Conservation (phyloP, 306 rosid genomes). For the Casuarina equisetifolia region DNA sequence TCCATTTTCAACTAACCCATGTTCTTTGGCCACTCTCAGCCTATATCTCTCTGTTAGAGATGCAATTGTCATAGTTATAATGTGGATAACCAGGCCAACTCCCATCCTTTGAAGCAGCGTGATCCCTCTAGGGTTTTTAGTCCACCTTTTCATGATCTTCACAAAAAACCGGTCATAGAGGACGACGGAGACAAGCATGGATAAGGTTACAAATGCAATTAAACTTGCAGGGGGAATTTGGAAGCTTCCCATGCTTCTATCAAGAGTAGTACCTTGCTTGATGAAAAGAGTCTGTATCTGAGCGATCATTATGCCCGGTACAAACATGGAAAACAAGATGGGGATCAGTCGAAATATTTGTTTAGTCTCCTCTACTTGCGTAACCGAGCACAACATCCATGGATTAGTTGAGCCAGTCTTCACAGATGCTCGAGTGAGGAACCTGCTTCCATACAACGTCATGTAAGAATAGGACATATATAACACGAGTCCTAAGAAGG, state of each 20-base stretch:
- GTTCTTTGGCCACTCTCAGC: slow-evolving; percentile 49
- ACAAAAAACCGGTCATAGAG: slow-evolving; percentile 74
- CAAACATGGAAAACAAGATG: slow-evolving; percentile 57
- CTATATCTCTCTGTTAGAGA: slow-evolving; percentile 63
- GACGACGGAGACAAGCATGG: slow-evolving; percentile 70
- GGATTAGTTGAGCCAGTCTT: slow-evolving; percentile 35
- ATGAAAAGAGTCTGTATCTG: slow-evolving; percentile 75
- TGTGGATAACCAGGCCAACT: slow-evolving; percentile 66
- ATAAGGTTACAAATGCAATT: slow-evolving; percentile 59
- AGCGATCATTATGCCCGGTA: slow-evolving; percentile 82
- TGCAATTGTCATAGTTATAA: slow-evolving; percentile 59
- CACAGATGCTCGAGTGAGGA: slow-evolving; percentile 45
- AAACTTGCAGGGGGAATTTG: slow-evolving; percentile 84
- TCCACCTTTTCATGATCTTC: slow-evolving; percentile 54
- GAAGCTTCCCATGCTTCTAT: slow-evolving; percentile 59
- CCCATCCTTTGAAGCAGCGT: slow-evolving; percentile 85
- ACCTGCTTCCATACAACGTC: slow-evolving; percentile 26
- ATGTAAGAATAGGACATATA: background rate
- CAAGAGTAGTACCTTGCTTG: slow-evolving; percentile 88
- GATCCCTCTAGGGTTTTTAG: slow-evolving; percentile 83
- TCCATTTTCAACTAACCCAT: slow-evolving; percentile 36
- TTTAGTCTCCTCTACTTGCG: slow-evolving; percentile 89
- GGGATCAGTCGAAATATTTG: slow-evolving; percentile 71
- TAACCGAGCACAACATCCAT: slow-evolving; percentile 58
- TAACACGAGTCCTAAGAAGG: background rate